Percentiles rank a stretch among this genome's conserved stretches.
Conservation (phyloP, 345 rosid genomes). For the Combretum micranthum region DNA sequence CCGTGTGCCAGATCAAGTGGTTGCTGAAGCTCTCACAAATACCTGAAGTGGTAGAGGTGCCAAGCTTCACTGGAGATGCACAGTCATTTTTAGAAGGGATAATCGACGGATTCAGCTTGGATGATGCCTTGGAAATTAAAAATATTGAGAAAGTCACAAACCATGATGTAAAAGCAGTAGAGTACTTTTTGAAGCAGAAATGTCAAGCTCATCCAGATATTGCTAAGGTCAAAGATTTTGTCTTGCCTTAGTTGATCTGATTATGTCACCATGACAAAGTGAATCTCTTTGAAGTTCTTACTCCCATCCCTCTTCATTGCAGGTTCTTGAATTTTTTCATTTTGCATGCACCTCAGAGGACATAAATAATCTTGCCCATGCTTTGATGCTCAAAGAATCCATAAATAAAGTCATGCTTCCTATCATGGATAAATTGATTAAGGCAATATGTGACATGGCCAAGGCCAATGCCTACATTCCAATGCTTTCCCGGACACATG, state of each 20-base stretch:
- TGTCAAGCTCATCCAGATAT: constrained; percentile 77
- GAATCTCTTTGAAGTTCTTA: neutral
- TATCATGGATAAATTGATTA: constrained; percentile 61
- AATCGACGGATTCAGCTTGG: constrained; percentile 52
- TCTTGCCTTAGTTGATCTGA: neutral
- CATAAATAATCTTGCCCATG: constrained; percentile 91
- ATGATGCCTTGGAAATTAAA: constrained; percentile 77
- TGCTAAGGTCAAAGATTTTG: constrained; percentile 40
- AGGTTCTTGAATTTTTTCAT: constrained; percentile 96
- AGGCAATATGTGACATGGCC: constrained; percentile 50
- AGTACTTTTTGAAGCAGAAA: constrained; percentile 85
- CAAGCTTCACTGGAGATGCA: constrained; percentile 71
- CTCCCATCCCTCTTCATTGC: constrained; percentile 5
- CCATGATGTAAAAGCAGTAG: constrained; percentile 96
- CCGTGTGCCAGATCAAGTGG: constrained; percentile 60
- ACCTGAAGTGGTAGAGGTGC: constrained; percentile 71
- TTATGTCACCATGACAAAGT: neutral
- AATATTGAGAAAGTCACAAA: constrained; percentile 76
- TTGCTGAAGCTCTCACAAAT: constrained; percentile 78
- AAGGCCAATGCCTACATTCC: constrained; percentile 57
- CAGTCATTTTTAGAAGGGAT: constrained; percentile 51
- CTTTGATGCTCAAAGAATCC: constrained; percentile 79
- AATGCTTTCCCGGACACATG: constrained; percentile 98
- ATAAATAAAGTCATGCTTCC: constrained; percentile 56
- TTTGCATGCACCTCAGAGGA: constrained; percentile 97